Conservation (phyloP, 148 eudicot species). For the Talinum fruticosum region DNA sequence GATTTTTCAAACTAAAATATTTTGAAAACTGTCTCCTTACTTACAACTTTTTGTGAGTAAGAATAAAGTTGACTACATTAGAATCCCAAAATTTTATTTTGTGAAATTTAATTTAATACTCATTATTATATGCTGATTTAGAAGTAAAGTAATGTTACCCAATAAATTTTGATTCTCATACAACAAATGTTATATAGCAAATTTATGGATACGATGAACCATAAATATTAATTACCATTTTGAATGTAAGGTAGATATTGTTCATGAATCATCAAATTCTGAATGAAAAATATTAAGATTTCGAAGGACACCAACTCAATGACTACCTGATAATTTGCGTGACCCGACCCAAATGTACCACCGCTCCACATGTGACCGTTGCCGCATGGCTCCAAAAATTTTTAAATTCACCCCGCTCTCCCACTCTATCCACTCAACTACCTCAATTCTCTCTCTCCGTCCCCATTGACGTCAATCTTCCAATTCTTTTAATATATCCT, state of each 20-base stretch:
- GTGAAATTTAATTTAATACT: too few species aligned
- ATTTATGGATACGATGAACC: background rate
- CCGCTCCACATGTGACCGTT: constrained; percentile 51
- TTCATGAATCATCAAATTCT: background rate
- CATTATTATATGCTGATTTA: too few species aligned
- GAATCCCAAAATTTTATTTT: too few species aligned
- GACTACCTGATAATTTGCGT: background rate
- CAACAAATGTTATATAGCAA: background rate
- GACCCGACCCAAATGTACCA: background rate
- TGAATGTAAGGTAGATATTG: background rate
- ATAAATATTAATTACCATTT: background rate
- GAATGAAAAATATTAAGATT: background rate
- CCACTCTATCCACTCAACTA: background rate
- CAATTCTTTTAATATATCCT: background rate
- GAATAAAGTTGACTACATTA: too few species aligned
- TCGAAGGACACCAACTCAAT: background rate
- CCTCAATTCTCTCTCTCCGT: constrained; percentile 6
- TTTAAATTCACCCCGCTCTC: constrained; percentile 23
- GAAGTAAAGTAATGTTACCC: too few species aligned
- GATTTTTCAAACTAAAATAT: too few species aligned
- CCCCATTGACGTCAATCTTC: constrained; percentile 9
- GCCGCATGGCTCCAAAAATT: constrained; percentile 47
- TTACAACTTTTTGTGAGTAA: too few species aligned
- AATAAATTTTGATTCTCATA: too few species aligned
- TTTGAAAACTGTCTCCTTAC: too few species aligned